Evolutionary conservation across 768 basidiomycete genomes (phyloP).

Genomic region (Termitomyces sp.): DNA sequence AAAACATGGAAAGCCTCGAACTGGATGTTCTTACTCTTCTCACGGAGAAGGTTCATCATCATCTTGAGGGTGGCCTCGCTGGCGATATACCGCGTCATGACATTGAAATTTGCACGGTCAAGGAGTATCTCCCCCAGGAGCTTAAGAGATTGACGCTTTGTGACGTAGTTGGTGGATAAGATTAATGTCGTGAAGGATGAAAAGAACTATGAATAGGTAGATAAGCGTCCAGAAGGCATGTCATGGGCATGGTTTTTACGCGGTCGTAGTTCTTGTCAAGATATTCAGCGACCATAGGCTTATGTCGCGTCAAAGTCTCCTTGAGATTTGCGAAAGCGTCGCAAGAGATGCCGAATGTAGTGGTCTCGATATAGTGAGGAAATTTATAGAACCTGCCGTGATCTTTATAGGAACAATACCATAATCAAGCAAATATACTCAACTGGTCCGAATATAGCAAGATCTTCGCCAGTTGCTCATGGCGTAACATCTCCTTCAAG

Average conservation of each 20-base stretch:
- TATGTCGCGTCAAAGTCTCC: conserved; percentile 95
- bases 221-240: not conserved
- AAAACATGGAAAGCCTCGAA: conserved; percentile 99
- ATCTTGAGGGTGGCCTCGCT: conserved; percentile 96
- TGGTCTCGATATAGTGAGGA: conserved; percentile 94
- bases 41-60: conserved; percentile 99
- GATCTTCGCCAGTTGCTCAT: conserved; percentile 87
- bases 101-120: conserved; percentile 95
- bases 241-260: conserved; percentile 38
- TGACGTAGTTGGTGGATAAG: conserved; percentile 93
- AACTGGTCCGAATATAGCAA: conserved; percentile 91
- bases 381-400: conserved; percentile 85
- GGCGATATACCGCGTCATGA: conserved; percentile 97
- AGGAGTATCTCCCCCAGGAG: conserved; percentile 96
- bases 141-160: conserved; percentile 98
- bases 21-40: conserved; percentile 99
- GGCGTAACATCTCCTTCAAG: conserved; percentile 91
- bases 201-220: conserved; percentile 68
- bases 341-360: conserved; percentile 96
- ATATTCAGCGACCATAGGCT: conserved; percentile 96
- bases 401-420: not conserved
- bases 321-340: conserved; percentile 98
- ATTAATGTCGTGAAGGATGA: conserved; percentile 90
- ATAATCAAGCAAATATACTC: conserved; percentile 26
- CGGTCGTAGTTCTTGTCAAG: conserved; percentile 96